Percentiles rank a stretch among this genome's conserved stretches.
These are phyloP conservation scores for Aureobasidium mangrovei DNA, from an alignment of 2,329 filamentous ascomycete genomes.

Conservation along the genomic window DNA sequence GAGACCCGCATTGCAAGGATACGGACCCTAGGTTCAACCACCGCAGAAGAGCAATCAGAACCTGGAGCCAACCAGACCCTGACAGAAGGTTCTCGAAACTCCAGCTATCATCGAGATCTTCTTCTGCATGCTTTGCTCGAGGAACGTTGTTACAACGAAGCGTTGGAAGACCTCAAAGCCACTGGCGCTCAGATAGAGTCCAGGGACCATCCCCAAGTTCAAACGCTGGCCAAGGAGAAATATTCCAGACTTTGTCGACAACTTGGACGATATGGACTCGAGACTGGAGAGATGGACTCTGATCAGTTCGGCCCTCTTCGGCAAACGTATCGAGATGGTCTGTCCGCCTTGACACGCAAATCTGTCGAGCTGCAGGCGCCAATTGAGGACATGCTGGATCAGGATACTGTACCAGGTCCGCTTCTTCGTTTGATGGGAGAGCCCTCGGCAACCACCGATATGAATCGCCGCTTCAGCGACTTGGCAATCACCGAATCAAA, in stretches of 20 bases:
- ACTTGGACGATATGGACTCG: constrained; percentile 28
- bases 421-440: constrained; percentile 10
- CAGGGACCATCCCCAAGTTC: constrained; percentile 29
- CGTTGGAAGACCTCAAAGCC: constrained; percentile 28
- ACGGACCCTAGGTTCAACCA: constrained; percentile 8
- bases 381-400: neutral
- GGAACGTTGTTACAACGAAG: constrained; percentile 33
- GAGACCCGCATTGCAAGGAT: constrained; percentile 1
- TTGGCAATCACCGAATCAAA: neutral
- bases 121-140: constrained; percentile 39
- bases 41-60: constrained; percentile 2
- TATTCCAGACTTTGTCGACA: constrained; percentile 32
- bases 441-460: neutral
- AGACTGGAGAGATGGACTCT: constrained; percentile 30
- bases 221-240: constrained; percentile 28
- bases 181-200: constrained; percentile 19
- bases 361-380: neutral
- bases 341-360: constrained; percentile 23
- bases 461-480: neutral
- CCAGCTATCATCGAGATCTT: constrained; percentile 25
- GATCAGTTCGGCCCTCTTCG: constrained; percentile 28
- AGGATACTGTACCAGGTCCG: constrained; percentile 7
- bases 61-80: constrained; percentile 2
- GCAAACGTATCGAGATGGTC: constrained; percentile 30
- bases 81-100: constrained; percentile 4